phyloP scores from a whole-genome alignment of 148 eudicot species.

The Vaccinium myrtillus region DNA sequence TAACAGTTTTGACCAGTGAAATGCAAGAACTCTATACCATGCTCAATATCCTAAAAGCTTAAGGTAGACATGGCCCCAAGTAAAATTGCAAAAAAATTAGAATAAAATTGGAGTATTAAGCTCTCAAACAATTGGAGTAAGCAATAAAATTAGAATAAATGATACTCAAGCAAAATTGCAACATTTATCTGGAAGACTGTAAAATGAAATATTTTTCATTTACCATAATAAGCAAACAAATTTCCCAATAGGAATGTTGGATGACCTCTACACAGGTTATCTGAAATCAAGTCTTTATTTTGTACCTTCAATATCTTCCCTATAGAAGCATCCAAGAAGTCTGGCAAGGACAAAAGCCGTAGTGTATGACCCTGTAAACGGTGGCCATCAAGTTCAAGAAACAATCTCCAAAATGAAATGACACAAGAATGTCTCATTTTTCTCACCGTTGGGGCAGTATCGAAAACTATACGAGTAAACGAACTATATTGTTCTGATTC shows the following conservation, averaged over 20 bases:
- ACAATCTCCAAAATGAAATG: not conserved
- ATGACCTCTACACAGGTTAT: not conserved
- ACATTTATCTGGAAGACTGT: not conserved
- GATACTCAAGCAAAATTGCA: not conserved
- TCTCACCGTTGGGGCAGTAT: conserved; percentile 95
- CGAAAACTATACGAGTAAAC: conserved; percentile 90
- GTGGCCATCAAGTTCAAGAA: conserved; percentile 11
- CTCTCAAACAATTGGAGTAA: no score
- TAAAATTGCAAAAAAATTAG: no score
- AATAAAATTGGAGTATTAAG: not conserved
- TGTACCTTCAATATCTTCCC: conserved; percentile 87
- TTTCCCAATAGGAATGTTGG: not conserved
- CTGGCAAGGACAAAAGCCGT: conserved; percentile 89
- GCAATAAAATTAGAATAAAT: not conserved
- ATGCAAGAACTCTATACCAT: not conserved
- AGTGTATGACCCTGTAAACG: conserved; percentile 82
- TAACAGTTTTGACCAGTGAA: not conserved
- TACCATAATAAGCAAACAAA: not conserved
- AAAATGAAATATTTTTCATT: not conserved
- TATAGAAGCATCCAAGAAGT: conserved; percentile 91
- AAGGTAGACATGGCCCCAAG: not conserved
- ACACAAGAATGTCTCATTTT: not conserved
- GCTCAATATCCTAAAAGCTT: not conserved
- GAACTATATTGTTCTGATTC: conserved; percentile 76
- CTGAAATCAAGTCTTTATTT: not conserved